Evolutionary conservation across 768 basidiomycete genomes (phyloP), one percentile per base, ranked within the genome.

Genomic region (Artomyces pyxidatus): DNA sequence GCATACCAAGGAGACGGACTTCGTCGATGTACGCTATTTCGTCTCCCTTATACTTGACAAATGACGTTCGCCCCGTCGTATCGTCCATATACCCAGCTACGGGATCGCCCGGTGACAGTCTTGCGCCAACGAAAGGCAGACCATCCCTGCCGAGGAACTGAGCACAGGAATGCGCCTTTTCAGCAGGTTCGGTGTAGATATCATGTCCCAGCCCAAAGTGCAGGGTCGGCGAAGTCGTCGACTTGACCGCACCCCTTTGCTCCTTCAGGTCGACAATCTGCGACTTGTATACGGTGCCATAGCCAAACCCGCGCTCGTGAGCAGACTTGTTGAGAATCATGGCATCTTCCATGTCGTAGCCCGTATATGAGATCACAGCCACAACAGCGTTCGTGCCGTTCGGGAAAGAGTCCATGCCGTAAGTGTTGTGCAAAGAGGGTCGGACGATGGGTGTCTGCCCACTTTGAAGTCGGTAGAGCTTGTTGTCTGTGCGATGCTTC

Each of bases 271-370:
- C 95, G 49, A 97, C 73, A 35, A 88, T 86, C 61, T 93, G 83
- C 4, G 90, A 84, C 66, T 98, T 98, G 75, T 97, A 98, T 27
- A 99, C 81, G 1, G 93, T 90, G 23, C 96, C 96, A 62, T 98
- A 95, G 1, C 77, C 93, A 63, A 99, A 99, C 0, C 96, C 96
- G 27, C 96, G 85, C 68, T 99, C 96, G 63, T 99, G 93, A 3
- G 92, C 86, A 1, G 94, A 98, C 69, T 99, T 99, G 68, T 99
- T 99, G 45, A 99, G 71, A 58, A 99, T 99, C 96, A 99, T 99
- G 57, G 96, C 96, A 59, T 99, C 96, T 70, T 99, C 96, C 96
- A 99, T 99, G 65, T 99, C 96, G 67, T 99, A 99, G 3, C 96
- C 96, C 3, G 96, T 99, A 63, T 99, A 99, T 1, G 96, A 99